Conservation (phyloP, 352 stramenopile species). For the Thraustotheca clavata region DNA sequence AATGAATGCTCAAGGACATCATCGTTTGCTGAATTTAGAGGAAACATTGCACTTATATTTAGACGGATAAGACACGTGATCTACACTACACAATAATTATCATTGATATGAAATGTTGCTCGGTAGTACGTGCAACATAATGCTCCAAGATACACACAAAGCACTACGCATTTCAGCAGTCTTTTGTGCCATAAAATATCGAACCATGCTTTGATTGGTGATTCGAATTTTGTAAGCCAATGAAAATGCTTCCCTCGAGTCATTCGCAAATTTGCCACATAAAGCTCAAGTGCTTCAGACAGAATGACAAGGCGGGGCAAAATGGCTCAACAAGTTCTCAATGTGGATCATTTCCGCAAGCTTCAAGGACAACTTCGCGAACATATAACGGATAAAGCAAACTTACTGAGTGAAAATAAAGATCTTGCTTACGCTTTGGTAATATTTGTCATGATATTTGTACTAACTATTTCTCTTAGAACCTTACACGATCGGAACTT, state of each 20-base stretch:
- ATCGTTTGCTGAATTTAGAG: slow-evolving; percentile 5
- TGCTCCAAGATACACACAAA: neutral
- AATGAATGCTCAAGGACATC: slow-evolving; percentile 8
- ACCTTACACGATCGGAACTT: neutral
- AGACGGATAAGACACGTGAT: neutral
- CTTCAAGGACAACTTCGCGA: neutral
- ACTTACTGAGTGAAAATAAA: slow-evolving; percentile 1
- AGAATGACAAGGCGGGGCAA: neutral
- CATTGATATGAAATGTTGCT: slow-evolving; percentile 2
- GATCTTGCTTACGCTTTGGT: neutral
- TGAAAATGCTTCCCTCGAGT: neutral
- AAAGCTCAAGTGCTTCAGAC: neutral
- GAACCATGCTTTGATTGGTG: neutral
- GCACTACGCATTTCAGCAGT: neutral
- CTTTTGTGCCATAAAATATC: neutral
- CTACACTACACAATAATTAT: neutral
- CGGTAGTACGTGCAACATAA: neutral
- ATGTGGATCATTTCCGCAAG: neutral
- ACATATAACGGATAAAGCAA: neutral
- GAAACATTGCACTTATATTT: neutral
- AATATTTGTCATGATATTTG: neutral
- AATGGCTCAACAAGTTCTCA: neutral
- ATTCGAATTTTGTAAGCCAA: neutral
- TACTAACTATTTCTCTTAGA: neutral
- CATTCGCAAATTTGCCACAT: neutral